Base-by-base conservation (phyloP, 2,329 filamentous ascomycete genomes). In the Fusarium hainanense region DNA sequence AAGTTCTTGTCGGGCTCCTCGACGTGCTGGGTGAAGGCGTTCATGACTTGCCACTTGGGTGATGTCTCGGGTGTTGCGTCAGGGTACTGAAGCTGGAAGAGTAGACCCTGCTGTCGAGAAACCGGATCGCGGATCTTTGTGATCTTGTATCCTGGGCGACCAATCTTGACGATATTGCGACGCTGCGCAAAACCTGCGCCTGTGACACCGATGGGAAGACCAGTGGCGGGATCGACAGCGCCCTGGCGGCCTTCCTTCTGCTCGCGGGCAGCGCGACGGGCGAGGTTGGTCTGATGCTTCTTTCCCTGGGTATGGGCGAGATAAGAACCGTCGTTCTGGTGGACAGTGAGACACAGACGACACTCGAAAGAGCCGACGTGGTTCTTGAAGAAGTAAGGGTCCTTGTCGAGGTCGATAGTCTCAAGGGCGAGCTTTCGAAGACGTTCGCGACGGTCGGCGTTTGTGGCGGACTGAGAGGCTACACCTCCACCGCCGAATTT, bases 331-430 rank as follows among this genome's bases (percentile, higher is more conserved):
- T 99, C 96, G 80, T 99, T 99, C 78, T 99, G 96, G 86, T 99
- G 96, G 7, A 98, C 95, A 0, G 96, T 99, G 27, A 99, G 85
- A 78, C 96, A 99, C 42, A 99, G 91, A 30, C 96, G 93, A 81
- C 96, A 99, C 82, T 99, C 96, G 82, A 98, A 99, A 77, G 92
- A 96, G 77, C 96, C 96, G 76, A 98, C 93, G 82, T 99, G 95
- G 85, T 99, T 99, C 82, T 97, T 97, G 90, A 99, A 99, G 86
- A 98, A 98, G 88, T 98, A 99, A 0, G 96, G 96, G 83, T 99
- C 96, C 84, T 98, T 98, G 83, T 98, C 96, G 69, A 98, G 92
- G 84, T 98, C 95, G 86, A 99, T 99, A 58, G 94, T 97, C 84
- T 99, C 96, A 77, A 99, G 93, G 62, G 96, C 96, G 78, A 99